Base-by-base conservation (phyloP, 495 filamentous ascomycete species). In the Chlorociboria aeruginascens region DNA sequence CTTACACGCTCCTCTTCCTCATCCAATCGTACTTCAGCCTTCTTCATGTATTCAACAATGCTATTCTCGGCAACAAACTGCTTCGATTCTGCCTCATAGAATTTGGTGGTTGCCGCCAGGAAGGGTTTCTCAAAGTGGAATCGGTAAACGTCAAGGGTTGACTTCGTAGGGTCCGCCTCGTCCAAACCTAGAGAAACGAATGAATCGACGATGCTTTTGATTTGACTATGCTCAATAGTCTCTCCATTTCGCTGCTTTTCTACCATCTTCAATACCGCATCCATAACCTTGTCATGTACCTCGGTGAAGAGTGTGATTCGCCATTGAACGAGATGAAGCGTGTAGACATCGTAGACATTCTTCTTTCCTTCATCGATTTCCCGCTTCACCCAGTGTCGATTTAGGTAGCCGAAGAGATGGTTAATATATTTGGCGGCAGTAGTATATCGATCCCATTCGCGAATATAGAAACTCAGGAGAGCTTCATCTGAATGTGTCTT, bases 291-390 rank as follows among this genome's bases (percentile, higher is more conserved):
- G 45, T 77, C 71, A 44, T 89, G 81, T 3, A 95, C 85, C 38
- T 78, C 70, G 39, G 73, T 68, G 65, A 99, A 99, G 53, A 99
- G 83, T 49, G 94, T 86, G 39, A 82, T 75, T 55, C 85, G 86
- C 92, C 92, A 99, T 54, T 86, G 85, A 33, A 95, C 94, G 32
- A 99, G 71, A 60, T 97, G 92, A 16, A 97, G 67, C 1, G 90
- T 99, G 63, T 99, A 97, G 40, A 99, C 89, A 64, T 99, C 92
- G 66, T 90, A 96, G 6, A 96, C 83, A 56, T 89, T 83, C 71
- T 99, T 99, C 65, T 99, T 99, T 20, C 93, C 93, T 63, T 99
- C 92, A 54, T 99, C 92, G 65, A 99, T 94, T 68, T 99, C 92
- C 17, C 92, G 77, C 72, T 95, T 97, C 13, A 99, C 93, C 92